phyloP scores from a whole-genome alignment of 2,329 filamentous ascomycete species.

The Venturiaceae sp. region DNA sequence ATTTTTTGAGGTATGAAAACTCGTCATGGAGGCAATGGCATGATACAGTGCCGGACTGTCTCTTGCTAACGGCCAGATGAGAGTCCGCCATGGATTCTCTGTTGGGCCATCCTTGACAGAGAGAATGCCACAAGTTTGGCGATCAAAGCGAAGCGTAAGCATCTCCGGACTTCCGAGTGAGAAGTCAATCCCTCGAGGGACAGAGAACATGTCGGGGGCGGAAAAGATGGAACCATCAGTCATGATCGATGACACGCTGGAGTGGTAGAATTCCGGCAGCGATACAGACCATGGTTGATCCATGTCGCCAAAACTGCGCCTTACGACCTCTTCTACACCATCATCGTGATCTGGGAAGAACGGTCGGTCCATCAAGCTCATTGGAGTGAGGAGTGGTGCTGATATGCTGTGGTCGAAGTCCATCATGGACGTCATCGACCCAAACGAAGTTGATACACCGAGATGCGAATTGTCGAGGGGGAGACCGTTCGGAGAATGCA shows the following conservation, averaged over 20 bases:
- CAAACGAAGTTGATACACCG: background rate
- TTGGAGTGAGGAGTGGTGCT: background rate
- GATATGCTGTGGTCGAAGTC: background rate
- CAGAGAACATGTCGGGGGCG: background rate
- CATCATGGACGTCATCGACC: background rate
- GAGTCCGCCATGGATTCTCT: conserved; percentile 62
- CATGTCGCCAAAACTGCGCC: background rate
- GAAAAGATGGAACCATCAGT: background rate
- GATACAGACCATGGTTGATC: conserved; percentile 1
- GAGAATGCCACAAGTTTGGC: conserved; percentile 58
- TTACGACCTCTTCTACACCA: background rate
- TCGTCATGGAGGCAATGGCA: conserved; percentile 58
- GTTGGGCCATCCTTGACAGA: conserved; percentile 60
- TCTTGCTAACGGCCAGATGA: conserved; percentile 59
- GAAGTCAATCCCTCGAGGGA: conserved; percentile 3
- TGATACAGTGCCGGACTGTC: conserved; percentile 57
- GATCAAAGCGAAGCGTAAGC: conserved; percentile 53
- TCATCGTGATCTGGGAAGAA: conserved; percentile 4
- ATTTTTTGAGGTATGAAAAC: conserved; percentile 55
- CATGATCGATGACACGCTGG: conserved; percentile 1
- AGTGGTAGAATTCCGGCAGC: conserved; percentile 2
- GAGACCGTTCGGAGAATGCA: background rate
- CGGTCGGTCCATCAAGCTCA: background rate
- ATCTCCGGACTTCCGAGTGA: conserved; percentile 44
- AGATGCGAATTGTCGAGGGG: background rate